Percentiles rank a stretch among this genome's conserved stretches.
Evolutionary conservation across 352 stramenopile species (phyloP).

Genomic region (Globisporangium megalacanthum): DNA sequence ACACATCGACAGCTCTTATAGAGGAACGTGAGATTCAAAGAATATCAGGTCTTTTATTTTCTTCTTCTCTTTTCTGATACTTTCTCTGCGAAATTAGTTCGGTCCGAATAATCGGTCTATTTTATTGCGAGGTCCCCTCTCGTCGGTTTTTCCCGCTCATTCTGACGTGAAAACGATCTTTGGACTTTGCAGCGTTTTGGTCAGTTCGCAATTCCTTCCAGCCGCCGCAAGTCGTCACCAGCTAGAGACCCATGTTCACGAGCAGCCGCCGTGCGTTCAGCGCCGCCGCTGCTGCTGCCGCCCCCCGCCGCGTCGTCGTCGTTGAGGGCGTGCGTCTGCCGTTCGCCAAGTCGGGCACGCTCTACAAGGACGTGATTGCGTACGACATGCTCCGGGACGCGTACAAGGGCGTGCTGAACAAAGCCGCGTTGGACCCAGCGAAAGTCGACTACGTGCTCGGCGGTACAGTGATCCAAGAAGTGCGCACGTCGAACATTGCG

Average conservation of each 20-base stretch:
- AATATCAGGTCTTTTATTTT: too few relatives aligned
- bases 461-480: constrained; percentile 97
- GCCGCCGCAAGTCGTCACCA: too few relatives aligned
- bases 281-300: constrained; percentile 25
- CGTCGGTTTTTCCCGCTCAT: too few relatives aligned
- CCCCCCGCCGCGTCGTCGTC: constrained; percentile 83
- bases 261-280: constrained; percentile 26
- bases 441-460: constrained; percentile 96
- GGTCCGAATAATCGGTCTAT: too few relatives aligned
- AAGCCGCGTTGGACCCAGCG: constrained; percentile 93
- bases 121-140: too few relatives aligned
- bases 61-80: too few relatives aligned
- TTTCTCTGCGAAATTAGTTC: too few relatives aligned
- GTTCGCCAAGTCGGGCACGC: constrained; percentile 93
- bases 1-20: too few relatives aligned
- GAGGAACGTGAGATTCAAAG: too few relatives aligned
- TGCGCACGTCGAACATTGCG: constrained; percentile 98
- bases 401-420: constrained; percentile 94
- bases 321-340: constrained; percentile 93
- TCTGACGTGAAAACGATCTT: too few relatives aligned
- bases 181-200: too few relatives aligned
- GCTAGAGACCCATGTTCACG: constrained; percentile 18
- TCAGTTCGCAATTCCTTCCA: too few relatives aligned
- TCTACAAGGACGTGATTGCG: constrained; percentile 96
- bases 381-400: constrained; percentile 97